phyloP scores from a whole-genome alignment of 73 alveolate species.

The Paramecium bursaria region DNA sequence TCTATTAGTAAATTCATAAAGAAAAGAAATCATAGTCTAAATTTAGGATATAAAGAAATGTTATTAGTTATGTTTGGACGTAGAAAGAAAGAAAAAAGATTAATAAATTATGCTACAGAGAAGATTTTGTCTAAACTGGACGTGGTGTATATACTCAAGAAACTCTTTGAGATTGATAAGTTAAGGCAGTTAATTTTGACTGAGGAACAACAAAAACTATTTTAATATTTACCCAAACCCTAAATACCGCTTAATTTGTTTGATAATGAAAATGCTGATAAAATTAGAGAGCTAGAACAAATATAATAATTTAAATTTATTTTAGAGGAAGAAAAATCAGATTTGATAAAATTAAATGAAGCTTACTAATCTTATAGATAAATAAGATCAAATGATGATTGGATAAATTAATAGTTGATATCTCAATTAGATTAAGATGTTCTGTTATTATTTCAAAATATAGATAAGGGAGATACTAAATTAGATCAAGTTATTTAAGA shows the following conservation, averaged over 20 bases:
- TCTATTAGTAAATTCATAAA: conserved; percentile 18
- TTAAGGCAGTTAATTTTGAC: conserved; percentile 14
- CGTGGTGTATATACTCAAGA: conserved; percentile 48
- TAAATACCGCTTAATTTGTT: conserved; percentile 10
- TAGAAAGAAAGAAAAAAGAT: conserved; percentile 13
- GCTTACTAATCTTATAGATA: conserved; percentile 19
- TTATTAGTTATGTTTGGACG: conserved; percentile 17
- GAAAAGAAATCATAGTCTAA: conserved; percentile 12
- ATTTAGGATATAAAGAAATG: conserved; percentile 31
- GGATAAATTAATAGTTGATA: too few species aligned
- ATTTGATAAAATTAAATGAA: conserved; percentile 2
- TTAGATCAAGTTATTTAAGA: too few species aligned
- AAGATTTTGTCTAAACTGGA: conserved; percentile 55
- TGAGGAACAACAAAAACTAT: conserved; percentile 30
- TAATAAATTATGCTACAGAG: conserved; percentile 52
- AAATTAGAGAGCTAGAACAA: conserved; percentile 21
- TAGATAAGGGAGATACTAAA: too few species aligned
- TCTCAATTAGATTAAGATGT: conserved; percentile 24
- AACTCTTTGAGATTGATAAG: conserved; percentile 63
- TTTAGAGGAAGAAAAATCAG: conserved; percentile 51
- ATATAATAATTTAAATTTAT: conserved; percentile 35
- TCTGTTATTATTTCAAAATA: neutral
- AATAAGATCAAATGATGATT: neutral
- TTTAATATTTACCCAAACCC: conserved; percentile 63
- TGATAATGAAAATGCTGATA: conserved; percentile 24